Evolutionary conservation across 345 rosid species (phyloP), one percentile per base, ranked within the genome.

Genomic region (Acer saccharum): DNA sequence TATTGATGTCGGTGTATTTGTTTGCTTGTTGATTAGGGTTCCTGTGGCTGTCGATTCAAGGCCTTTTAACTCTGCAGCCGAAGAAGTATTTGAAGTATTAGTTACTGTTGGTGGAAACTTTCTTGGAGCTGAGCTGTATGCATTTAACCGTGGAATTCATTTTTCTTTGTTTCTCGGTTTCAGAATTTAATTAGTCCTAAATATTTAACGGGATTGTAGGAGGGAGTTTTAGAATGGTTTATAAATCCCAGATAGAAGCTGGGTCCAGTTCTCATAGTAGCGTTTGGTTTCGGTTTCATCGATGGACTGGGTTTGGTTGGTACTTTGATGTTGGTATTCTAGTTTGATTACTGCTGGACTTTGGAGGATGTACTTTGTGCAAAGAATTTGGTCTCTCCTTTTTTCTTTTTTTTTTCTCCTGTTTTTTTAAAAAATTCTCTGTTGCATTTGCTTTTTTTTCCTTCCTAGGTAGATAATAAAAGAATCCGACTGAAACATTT

Each of bases 121-220:
- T 29, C 18, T 63, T 81, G 79, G 71, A 81, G 80, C 83, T 76
- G 80, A 79, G 73, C 39, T 43, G 46, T 9, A 43, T 80, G 84
- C 81, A 16, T 74, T 78, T 82, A 72, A 83, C 76, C 80, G 67
- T 75, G 79, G 80, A 70, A 84, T 78, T 79, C 68, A 75, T 79
- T 73, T 83, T 79, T 66, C 64, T 60, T 60, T 60, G 0, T 76
- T 72, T 63, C 77, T 69, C 75, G 78, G 80, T 84, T 76, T 80
- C 78, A 75, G 76, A 78, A 81, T 77, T 79, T 76, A 75, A 20
- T 0, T 79, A 80, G 84, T 70, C 83, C 87, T 77, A 85, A 74
- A 73, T 52, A 60, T 13, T 68, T 84, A 75, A 77, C 86, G 69
- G 81, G 82, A 75, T 79, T 55, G 67, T 73, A 76, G 79, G 83